A percentile compares a stretch with the other conserved stretches of the same genome.
Conservation (phyloP, 2,329 filamentous ascomycete species). For the Penicillium occitanis region DNA sequence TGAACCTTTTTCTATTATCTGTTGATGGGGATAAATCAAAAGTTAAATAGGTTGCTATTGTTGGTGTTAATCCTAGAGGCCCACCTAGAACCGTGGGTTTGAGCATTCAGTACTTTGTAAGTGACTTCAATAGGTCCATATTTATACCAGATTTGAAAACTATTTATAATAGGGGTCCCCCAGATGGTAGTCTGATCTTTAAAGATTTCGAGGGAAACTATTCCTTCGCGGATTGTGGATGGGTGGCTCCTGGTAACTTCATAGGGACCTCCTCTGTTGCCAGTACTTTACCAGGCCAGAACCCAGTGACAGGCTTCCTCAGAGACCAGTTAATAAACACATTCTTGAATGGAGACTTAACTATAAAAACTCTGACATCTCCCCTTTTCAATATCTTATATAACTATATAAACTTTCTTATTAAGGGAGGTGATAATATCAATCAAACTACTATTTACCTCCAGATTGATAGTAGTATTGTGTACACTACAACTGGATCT, state of each 20-base stretch:
- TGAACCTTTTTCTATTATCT: conserved; percentile 26
- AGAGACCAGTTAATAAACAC: background rate
- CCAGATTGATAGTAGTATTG: background rate
- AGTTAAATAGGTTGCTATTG: conserved; percentile 30
- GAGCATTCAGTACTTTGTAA: conserved; percentile 33
- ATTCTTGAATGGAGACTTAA: background rate
- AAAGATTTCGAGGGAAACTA: background rate
- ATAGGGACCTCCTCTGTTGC: background rate
- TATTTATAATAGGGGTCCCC: conserved; percentile 3
- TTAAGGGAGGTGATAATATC: background rate
- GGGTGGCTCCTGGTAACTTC: background rate
- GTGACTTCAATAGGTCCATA: conserved; percentile 29
- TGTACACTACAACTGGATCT: background rate
- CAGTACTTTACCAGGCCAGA: background rate
- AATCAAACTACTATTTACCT: background rate
- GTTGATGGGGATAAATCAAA: conserved; percentile 21
- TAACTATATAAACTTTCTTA: background rate
- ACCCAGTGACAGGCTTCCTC: background rate
- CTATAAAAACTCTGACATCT: background rate
- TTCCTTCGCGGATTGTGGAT: background rate
- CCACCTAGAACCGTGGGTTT: conserved; percentile 32
- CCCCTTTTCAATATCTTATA: background rate
- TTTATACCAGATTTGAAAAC: conserved; percentile 28
- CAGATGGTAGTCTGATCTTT: background rate
- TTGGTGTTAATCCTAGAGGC: conserved; percentile 33